Base-by-base conservation (phyloP, 1,284 basidiomycete genomes). In the Ustilago xerochloae region DNA sequence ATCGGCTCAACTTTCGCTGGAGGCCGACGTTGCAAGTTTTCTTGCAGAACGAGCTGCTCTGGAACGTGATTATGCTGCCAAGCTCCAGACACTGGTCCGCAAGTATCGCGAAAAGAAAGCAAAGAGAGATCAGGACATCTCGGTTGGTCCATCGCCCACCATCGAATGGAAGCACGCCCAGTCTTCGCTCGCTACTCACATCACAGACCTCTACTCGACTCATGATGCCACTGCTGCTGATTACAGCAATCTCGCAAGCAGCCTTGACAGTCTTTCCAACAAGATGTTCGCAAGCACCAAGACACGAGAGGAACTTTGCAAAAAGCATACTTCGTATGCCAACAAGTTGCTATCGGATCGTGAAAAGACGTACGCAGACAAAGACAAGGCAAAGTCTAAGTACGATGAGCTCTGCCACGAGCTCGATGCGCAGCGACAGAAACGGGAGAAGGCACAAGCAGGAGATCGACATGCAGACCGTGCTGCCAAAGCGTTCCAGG, bases 351-450 rank as follows among this genome's bases (percentile, higher is more conserved):
- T 79, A 33, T 49, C 63, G 6, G 78, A 79, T 15, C 64, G 78
- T 41, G 78, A 79, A 46, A 70, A 62, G 50, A 63, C 64, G 12
- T 78, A 78, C 38, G 35, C 54, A 3, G 73, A 75, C 16, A 67
- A 74, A 39, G 56, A 63, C 49, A 79, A 72, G 56, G 66, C 73
- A 18, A 79, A 79, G 51, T 28, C 57, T 22, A 79, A 76, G 49
- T 79, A 79, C 50, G 75, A 79, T 33, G 78, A 79, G 48, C 59
- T 66, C 7, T 79, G 78, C 57, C 58, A 46, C 26, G 78, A 79
- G 55, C 59, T 75, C 49, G 78, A 79, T 15, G 47, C 65, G 6
- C 64, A 65, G 16, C 65, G 78, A 7, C 68, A 72, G 38, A 79
- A 76, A 58, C 55, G 65, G 22, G 76, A 75, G 18, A 77, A 73